A percentile compares a stretch with the other conserved stretches of the same genome.
These are phyloP conservation scores for Russula brevipes DNA, from an alignment of 768 basidiomycete genomes.

Conservation along the genomic window DNA sequence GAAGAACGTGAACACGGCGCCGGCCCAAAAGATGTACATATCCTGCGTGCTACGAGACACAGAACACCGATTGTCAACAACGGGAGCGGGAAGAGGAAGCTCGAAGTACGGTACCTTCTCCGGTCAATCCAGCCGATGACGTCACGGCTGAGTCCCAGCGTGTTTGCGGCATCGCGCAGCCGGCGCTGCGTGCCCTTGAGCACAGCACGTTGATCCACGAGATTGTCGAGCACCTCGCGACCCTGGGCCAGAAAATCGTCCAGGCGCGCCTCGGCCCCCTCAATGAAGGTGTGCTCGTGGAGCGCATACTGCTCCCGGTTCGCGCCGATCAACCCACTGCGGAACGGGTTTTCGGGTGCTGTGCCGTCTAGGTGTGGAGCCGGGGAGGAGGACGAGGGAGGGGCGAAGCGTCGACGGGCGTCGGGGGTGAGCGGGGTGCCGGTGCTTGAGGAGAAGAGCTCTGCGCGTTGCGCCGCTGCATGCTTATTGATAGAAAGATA, in stretches of 20 bases:
- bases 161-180: constrained; percentile 87
- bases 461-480: constrained; percentile 53
- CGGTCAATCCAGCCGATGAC: constrained; percentile 98
- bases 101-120: constrained; percentile 63
- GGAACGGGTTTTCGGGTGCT: constrained; percentile 83
- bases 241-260: constrained; percentile 94
- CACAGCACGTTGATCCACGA: constrained; percentile 88
- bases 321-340: constrained; percentile 47
- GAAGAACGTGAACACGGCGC: constrained; percentile 82
- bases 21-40: constrained; percentile 86
- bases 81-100: background rate
- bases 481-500: constrained; percentile 38
- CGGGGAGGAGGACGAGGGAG: constrained; percentile 23
- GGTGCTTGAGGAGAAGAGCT: constrained; percentile 49
- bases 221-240: constrained; percentile 82
- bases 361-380: constrained; percentile 22
- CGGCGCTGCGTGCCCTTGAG: constrained; percentile 91
- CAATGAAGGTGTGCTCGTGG: constrained; percentile 83
- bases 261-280: constrained; percentile 71
- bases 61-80: background rate
- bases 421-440: constrained; percentile 30
- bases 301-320: constrained; percentile 75
- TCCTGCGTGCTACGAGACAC: constrained; percentile 71
- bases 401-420: constrained; percentile 59
- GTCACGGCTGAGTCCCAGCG: constrained; percentile 85